Conservation (phyloP, 2,329 filamentous ascomycete species). For the Fusarium chuoi region DNA sequence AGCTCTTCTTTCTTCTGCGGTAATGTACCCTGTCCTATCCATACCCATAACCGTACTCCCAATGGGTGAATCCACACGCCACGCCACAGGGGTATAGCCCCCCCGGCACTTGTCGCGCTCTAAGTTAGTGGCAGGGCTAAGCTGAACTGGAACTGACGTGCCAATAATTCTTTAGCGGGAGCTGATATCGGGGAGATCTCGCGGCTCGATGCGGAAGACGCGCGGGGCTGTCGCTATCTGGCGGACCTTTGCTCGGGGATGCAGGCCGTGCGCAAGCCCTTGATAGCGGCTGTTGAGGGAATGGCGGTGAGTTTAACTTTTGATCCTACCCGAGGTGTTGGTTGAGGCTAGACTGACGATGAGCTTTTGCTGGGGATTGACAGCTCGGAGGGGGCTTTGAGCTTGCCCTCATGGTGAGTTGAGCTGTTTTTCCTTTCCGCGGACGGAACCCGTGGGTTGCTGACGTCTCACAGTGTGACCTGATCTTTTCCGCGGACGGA, state of each 20-base stretch:
- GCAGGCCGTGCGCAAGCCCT: constrained; percentile 54
- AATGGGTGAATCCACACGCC: neutral
- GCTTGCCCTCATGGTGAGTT: constrained; percentile 57
- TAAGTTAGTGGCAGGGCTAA: constrained; percentile 5
- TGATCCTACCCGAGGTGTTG: neutral
- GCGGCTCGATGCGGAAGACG: constrained; percentile 46
- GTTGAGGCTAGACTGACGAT: constrained; percentile 3
- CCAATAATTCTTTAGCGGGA: constrained; percentile 41
- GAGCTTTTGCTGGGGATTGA: constrained; percentile 9
- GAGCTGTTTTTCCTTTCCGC: neutral
- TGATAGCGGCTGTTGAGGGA: constrained; percentile 61
- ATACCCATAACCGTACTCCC: neutral
- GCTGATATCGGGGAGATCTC: constrained; percentile 52
- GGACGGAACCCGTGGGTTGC: constrained; percentile 2
- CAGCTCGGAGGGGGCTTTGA: constrained; percentile 63
- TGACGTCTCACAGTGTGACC: constrained; percentile 48
- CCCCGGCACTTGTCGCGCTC: constrained; percentile 15
- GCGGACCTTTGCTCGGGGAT: constrained; percentile 55
- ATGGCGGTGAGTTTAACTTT: constrained; percentile 55
- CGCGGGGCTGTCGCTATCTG: constrained; percentile 49
- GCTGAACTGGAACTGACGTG: constrained; percentile 18
- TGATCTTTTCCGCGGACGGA: constrained; percentile 50
- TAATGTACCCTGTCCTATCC: constrained; percentile 17
- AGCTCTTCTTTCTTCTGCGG: constrained; percentile 52
- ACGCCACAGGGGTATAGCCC: neutral